phyloP scores from a whole-genome alignment of 106 monocot genomes.

The Dendrobium chrysotoxum region DNA sequence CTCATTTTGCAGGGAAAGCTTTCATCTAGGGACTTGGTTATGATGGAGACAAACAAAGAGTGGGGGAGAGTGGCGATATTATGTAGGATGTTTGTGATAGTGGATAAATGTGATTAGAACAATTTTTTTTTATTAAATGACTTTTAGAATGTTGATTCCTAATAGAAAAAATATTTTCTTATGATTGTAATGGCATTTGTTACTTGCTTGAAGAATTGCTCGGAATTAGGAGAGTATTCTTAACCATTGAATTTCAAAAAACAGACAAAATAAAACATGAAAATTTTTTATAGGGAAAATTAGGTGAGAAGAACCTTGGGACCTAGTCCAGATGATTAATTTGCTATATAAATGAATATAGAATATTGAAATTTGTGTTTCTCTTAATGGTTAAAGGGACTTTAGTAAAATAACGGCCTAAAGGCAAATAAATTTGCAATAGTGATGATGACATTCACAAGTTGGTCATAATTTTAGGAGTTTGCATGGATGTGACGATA shows the following conservation, averaged over 20 bases:
- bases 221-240: background rate
- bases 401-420: too few relatives aligned
- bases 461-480: too few relatives aligned
- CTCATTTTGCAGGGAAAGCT: background rate
- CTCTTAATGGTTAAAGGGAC: too few relatives aligned
- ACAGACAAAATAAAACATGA: background rate
- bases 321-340: too few relatives aligned
- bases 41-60: background rate
- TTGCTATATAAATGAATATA: too few relatives aligned
- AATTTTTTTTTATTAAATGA: background rate
- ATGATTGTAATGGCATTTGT: background rate
- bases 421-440: too few relatives aligned
- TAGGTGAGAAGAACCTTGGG: too few relatives aligned
- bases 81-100: background rate
- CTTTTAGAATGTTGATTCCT: background rate
- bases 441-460: too few relatives aligned
- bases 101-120: background rate
- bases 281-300: background rate
- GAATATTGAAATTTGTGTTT: too few relatives aligned
- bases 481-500: too few relatives aligned
- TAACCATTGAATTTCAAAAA: background rate
- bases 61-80: background rate
- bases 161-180: background rate
- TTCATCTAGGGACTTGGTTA: background rate
- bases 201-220: background rate